phyloP scores from a whole-genome alignment of 768 basidiomycete species.

The Tylopilus vinaceipallidus region DNA sequence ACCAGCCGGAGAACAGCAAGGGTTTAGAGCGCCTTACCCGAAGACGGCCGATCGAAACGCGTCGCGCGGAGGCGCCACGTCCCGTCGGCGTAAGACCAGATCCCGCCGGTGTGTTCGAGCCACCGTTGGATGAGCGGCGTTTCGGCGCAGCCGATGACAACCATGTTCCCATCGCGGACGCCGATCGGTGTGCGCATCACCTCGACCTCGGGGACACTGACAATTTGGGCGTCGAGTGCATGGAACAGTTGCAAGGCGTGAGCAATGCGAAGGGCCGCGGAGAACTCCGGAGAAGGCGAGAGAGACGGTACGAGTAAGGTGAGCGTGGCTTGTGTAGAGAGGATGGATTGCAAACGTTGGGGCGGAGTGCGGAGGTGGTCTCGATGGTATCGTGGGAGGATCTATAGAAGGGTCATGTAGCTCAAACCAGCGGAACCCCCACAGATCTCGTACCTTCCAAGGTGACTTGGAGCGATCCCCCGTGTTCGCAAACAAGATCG shows the following conservation, averaged over 20 bases:
- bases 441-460: constrained; percentile 24
- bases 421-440: neutral
- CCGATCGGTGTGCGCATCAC: constrained; percentile 1
- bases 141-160: constrained; percentile 51
- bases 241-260: constrained; percentile 69
- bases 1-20: too few species aligned
- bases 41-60: constrained; percentile 21
- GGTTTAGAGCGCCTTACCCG: constrained; percentile 12
- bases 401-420: neutral
- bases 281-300: constrained; percentile 36
- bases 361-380: constrained; percentile 9
- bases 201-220: constrained; percentile 33
- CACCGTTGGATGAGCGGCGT: constrained; percentile 33
- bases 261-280: constrained; percentile 62
- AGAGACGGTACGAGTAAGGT: constrained; percentile 52
- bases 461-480: neutral
- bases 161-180: constrained; percentile 45
- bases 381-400: neutral
- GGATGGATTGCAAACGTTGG: constrained; percentile 61
- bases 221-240: constrained; percentile 66
- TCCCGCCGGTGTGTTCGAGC: constrained; percentile 24
- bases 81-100: constrained; percentile 22
- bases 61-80: constrained; percentile 12
- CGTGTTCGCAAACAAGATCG: constrained; percentile 11
- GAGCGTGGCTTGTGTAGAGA: constrained; percentile 53